Evolutionary conservation across 306 rosid genomes (phyloP).

Genomic region (Pyrus bretschneideri): DNA sequence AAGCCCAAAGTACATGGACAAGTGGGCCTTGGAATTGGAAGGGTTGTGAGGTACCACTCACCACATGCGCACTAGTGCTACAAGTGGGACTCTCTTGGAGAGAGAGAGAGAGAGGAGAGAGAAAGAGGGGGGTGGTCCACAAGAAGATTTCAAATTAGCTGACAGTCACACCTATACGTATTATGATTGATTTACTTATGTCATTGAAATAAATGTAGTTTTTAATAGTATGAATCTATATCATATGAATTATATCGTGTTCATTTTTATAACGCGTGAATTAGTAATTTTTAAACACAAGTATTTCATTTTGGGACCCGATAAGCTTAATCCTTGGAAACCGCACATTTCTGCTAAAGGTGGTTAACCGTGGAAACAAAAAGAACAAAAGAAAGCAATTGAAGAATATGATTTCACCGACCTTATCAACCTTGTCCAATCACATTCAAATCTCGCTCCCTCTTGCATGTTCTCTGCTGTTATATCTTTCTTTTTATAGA

Average conservation of each 20-base stretch:
- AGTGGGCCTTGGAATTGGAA: constrained; percentile 2
- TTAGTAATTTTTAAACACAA: neutral
- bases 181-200: no score
- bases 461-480: constrained; percentile 13
- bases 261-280: no score
- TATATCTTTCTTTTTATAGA: neutral
- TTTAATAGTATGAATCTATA: no score
- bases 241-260: no score
- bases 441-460: constrained; percentile 8
- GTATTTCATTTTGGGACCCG: neutral
- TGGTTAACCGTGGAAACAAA: neutral
- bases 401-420: constrained; percentile 27
- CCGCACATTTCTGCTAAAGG: neutral
- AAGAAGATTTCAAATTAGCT: neutral
- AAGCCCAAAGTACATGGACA: neutral
- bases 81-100: constrained; percentile 10
- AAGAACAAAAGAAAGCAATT: neutral
- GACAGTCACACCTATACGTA: no score
- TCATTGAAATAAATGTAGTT: no score
- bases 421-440: constrained; percentile 27
- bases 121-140: neutral
- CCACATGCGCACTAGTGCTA: neutral
- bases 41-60: constrained; percentile 1
- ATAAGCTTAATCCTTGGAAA: neutral
- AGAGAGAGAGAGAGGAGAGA: no score